phyloP scores from a whole-genome alignment of 1,139 yeast genomes.

The Hansenula sp. region DNA sequence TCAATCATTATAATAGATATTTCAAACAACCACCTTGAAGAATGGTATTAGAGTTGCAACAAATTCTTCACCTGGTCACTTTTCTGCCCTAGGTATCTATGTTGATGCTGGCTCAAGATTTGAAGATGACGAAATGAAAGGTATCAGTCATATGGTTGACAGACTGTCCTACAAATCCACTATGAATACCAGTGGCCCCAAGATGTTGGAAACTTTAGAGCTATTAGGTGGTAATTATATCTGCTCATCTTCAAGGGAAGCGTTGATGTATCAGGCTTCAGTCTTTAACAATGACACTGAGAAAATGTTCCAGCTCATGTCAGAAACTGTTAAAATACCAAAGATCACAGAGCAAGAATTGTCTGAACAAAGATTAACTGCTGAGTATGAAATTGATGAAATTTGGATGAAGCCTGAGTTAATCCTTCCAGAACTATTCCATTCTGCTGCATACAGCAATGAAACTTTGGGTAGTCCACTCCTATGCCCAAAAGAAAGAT shows the following conservation, averaged over 20 bases:
- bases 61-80: slow-evolving; percentile 86
- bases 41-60: slow-evolving; percentile 86
- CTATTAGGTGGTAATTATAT: slow-evolving; percentile 90
- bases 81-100: slow-evolving; percentile 86
- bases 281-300: slow-evolving; percentile 88
- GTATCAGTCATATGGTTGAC: slow-evolving; percentile 81
- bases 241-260: slow-evolving; percentile 90
- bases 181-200: slow-evolving; percentile 50
- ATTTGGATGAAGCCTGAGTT: slow-evolving; percentile 82
- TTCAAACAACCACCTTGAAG: slow-evolving; percentile 45
- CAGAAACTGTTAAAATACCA: slow-evolving; percentile 81
- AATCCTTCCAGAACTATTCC: slow-evolving; percentile 82
- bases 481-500: slow-evolving; percentile 70
- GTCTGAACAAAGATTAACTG: slow-evolving; percentile 67
- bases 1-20: slow-evolving; percentile 3
- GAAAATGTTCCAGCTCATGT: slow-evolving; percentile 69
- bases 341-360: slow-evolving; percentile 65
- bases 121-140: slow-evolving; percentile 54
- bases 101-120: slow-evolving; percentile 88
- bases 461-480: slow-evolving; percentile 85
- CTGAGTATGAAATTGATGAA: slow-evolving; percentile 79
- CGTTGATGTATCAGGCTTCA: slow-evolving; percentile 90
- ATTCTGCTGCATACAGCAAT: slow-evolving; percentile 69
- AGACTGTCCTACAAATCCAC: slow-evolving; percentile 88
- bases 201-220: slow-evolving; percentile 75